Evolutionary conservation across 2,329 filamentous ascomycete species (phyloP).

Genomic region (Gremmenia infestans): DNA sequence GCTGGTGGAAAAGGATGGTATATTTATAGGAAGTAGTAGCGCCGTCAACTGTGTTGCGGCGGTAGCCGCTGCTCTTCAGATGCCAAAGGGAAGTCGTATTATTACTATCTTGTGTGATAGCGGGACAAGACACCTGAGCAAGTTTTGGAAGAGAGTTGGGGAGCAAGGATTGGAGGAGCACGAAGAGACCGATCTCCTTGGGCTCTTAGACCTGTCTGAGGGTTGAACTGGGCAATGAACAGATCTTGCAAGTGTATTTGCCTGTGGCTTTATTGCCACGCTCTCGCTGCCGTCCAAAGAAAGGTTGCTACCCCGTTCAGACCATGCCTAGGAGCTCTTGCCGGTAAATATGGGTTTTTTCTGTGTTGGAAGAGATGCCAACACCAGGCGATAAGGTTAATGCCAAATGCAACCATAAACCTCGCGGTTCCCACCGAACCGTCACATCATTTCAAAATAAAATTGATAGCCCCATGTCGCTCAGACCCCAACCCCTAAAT

Average conservation of each 20-base stretch:
- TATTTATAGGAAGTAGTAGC: conserved; percentile 91
- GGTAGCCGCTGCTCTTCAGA: conserved; percentile 58
- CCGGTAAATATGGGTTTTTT: not conserved
- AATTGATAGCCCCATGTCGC: not conserved
- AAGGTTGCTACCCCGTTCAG: not conserved
- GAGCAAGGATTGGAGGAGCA: conserved; percentile 62
- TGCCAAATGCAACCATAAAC: not conserved
- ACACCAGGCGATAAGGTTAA: not conserved
- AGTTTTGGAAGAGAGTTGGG: conserved; percentile 74
- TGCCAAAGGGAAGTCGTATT: conserved; percentile 58
- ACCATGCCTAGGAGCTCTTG: not conserved
- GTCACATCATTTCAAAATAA: not conserved
- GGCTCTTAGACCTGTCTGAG: conserved; percentile 41
- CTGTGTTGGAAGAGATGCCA: not conserved
- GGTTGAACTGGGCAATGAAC: conserved; percentile 1
- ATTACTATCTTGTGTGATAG: conserved; percentile 84
- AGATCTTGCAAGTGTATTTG: not conserved
- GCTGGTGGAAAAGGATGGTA: conserved; percentile 91
- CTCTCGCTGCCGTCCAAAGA: not conserved
- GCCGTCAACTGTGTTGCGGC: conserved; percentile 93
- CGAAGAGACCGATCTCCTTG: conserved; percentile 44
- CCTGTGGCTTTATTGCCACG: conserved; percentile 1
- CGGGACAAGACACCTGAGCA: conserved; percentile 77
- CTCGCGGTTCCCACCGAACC: not conserved
- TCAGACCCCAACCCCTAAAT: conserved; percentile 22